phyloP scores from a whole-genome alignment of 768 basidiomycete species.

The Psilocybe cubensis region DNA sequence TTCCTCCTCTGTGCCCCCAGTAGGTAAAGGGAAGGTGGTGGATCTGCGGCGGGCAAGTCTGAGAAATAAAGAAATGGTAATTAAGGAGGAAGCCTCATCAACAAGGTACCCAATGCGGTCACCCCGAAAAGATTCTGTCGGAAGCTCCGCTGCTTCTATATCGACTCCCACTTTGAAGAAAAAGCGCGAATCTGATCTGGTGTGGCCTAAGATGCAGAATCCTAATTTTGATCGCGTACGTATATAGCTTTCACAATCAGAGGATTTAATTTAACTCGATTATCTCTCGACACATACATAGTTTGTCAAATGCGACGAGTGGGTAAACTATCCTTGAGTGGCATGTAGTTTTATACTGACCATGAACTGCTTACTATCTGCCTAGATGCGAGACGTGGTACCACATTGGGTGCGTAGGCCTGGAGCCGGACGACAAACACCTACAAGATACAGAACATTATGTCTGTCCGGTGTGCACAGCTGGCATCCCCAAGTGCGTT shows the following conservation, averaged over 20 bases:
- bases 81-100: not conserved
- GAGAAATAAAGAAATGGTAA: not conserved
- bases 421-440: conserved; percentile 39
- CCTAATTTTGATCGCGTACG: conserved; percentile 35
- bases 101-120: conserved; percentile 6
- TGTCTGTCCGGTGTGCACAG: conserved; percentile 46
- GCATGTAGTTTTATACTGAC: not conserved
- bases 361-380: not conserved
- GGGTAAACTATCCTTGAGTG: conserved; percentile 3
- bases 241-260: not conserved
- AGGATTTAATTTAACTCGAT: not conserved
- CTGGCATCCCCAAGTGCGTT: conserved; percentile 29
- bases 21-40: conserved; percentile 5
- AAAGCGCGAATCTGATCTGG: not conserved
- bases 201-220: conserved; percentile 30
- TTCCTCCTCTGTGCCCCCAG: not conserved
- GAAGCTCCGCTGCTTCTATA: conserved; percentile 1
- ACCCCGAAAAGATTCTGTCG: conserved; percentile 8
- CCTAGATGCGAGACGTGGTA: conserved; percentile 50
- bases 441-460: conserved; percentile 34
- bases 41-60: conserved; percentile 1
- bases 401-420: conserved; percentile 54
- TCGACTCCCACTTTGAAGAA: conserved; percentile 18
- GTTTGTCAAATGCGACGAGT: conserved; percentile 33
- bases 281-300: conserved; percentile 5